phyloP scores from a whole-genome alignment of 2,329 filamentous ascomycete species.

The Podosphaera aphanis region DNA sequence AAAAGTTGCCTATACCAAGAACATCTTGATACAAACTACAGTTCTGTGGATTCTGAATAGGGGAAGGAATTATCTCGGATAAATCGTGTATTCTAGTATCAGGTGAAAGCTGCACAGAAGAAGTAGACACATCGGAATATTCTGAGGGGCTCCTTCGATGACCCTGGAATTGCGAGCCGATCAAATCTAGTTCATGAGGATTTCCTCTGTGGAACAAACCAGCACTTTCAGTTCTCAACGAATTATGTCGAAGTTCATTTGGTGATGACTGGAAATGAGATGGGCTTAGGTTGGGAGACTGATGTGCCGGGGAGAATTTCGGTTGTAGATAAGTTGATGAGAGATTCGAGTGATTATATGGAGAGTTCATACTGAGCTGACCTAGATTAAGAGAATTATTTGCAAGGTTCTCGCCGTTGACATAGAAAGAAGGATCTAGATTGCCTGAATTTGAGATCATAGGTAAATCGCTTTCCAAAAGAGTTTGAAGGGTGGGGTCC shows the following conservation, averaged over 20 bases:
- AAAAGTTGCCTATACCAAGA: conserved; percentile 57
- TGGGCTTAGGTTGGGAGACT: conserved; percentile 14
- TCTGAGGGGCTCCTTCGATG: conserved; percentile 78
- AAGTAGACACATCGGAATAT: conserved; percentile 73
- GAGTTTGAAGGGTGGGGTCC: conserved; percentile 25
- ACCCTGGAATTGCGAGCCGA: conserved; percentile 43
- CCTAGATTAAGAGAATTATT: conserved; percentile 22
- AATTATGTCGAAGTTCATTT: conserved; percentile 15
- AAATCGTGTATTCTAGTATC: conserved; percentile 55
- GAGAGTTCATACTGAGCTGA: conserved; percentile 25
- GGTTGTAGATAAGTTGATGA: conserved; percentile 14
- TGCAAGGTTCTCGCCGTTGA: conserved; percentile 24
- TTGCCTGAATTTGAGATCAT: conserved; percentile 34
- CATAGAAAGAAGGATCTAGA: conserved; percentile 37
- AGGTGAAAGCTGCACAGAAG: conserved; percentile 63
- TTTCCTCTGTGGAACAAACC: conserved; percentile 18
- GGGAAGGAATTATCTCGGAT: conserved; percentile 62
- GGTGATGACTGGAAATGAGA: conserved; percentile 15
- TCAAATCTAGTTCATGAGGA: conserved; percentile 33
- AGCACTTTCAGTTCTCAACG: conserved; percentile 16
- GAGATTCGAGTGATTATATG: conserved; percentile 12
- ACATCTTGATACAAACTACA: conserved; percentile 52
- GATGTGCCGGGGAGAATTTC: conserved; percentile 16
- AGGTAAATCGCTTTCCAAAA: conserved; percentile 35
- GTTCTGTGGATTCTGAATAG: conserved; percentile 55